A percentile compares a stretch with the other conserved stretches of the same genome.
phyloP scores from a whole-genome alignment of 2,329 filamentous ascomycete genomes.

The Monosporascus sp. region DNA sequence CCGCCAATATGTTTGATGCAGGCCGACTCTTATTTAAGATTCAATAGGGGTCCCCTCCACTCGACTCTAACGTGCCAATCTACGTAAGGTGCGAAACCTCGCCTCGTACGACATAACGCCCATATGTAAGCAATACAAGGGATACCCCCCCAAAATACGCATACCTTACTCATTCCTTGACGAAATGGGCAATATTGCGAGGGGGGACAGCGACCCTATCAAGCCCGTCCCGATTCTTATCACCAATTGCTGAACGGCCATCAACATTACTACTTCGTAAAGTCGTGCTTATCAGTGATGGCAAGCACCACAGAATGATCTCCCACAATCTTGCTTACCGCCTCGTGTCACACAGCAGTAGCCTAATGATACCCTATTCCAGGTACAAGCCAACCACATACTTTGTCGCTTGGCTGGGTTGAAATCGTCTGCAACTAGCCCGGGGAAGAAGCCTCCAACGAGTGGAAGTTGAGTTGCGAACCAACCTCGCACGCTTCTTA shows the following conservation, averaged over 20 bases:
- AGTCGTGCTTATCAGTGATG: too few relatives aligned
- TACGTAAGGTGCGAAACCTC: neutral
- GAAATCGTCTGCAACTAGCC: neutral
- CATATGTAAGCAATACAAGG: too few relatives aligned
- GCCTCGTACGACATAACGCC: too few relatives aligned
- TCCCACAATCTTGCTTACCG: neutral
- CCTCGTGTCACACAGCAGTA: neutral
- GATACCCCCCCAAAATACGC: too few relatives aligned
- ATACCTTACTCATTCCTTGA: too few relatives aligned
- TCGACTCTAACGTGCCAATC: neutral
- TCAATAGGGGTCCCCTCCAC: neutral
- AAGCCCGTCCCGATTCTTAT: too few relatives aligned
- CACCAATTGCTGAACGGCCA: neutral
- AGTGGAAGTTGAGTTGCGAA: neutral
- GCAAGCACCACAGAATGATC: too few relatives aligned
- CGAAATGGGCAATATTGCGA: too few relatives aligned
- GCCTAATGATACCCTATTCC: neutral
- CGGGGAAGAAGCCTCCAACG: neutral
- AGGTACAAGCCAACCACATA: neutral
- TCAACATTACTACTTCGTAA: neutral
- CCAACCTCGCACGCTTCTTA: slow-evolving; percentile 14
- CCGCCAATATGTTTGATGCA: too few relatives aligned
- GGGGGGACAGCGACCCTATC: too few relatives aligned
- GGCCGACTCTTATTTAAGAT: neutral
- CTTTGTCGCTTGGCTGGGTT: neutral